Evolutionary conservation across 2,329 filamentous ascomycete species (phyloP), one percentile per base, ranked within the genome.

Genomic region (Fusarium brevicatenulatum): DNA sequence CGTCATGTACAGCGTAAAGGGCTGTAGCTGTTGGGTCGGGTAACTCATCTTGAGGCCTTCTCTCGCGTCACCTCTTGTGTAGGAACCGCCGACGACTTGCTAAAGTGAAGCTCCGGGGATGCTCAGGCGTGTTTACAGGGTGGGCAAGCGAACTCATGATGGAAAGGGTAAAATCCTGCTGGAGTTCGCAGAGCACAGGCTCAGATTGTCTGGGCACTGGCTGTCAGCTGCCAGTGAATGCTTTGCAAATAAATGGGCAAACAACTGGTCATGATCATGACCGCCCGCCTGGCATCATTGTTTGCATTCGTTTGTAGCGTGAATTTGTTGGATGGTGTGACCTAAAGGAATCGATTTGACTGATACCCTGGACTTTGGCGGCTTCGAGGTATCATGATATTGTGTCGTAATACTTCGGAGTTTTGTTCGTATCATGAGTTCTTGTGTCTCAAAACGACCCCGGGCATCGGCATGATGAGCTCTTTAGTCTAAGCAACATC

Each of bases 1-100:
- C 10, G 74, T 78, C 13, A 79, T 68, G 53, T 79, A 79, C 32
- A 79, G 60, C 34, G 72, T 77, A 16, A 66, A 66, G 15, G 76
- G 75, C 50, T 76, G 64, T 6, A 75, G 69, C 21, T 71, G 66
- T 44, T 71, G 70, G 8, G 63, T 63, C 9, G 68, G 60, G n/a
- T 70, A 67, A 42, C 71, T 72, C 68, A 78, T 75, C 11, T n/a
- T 50, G 54, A 2, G n/a, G 39, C 7, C n/a, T 19, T 16, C n/a
- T 36, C 21, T 25, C n/a, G 30, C 4, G 44, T 30, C 39, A 4
- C 21, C 18, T 13, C 19, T 16, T 13, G 28, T 12, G 11, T 40
- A 46, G 25, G 47, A 66, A 66, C 36, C 40, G 37, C 16, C 19
- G 21, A 34, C 9, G 30, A 1, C 32, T 28, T 42, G 63, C 5